Base-by-base conservation (phyloP, 2,329 filamentous ascomycete species). In the Sarocladium oryzae region DNA sequence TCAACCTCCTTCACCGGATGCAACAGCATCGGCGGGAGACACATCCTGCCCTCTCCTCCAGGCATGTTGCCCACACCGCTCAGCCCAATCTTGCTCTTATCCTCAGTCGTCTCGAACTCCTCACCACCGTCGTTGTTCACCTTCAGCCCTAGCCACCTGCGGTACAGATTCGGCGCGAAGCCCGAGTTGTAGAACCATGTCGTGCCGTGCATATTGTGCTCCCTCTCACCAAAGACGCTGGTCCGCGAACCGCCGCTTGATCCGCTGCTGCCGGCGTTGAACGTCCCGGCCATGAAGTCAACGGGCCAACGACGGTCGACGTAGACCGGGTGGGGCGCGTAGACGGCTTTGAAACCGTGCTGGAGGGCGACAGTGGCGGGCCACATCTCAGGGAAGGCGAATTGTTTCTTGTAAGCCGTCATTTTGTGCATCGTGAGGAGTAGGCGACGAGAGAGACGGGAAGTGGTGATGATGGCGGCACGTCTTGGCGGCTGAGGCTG, bases 331-430 rank as follows among this genome's bases (percentile, higher is more conserved):
- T 97, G 92, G 1, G 92, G 92, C 2, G 85, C 89, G 57, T 86
- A 95, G 13, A 96, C 90, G 33, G 89, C 90, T 72, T 96, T 97
- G 70, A 88, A 84, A 10, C 92, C 92, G 65, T 96, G 91, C 54
- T 96, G 91, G 9, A 97, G 77, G 1, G 91, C 88, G 1, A 88
- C 84, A 0, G 88, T 93, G 1, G 86, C 85, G 0, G 91, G 89
- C 89, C 89, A 96, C 91, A 96, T 96, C 68, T 97, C 92, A 0
- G 90, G 88, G 65, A 95, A 95, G 73, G 93, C 95, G 56, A 88
- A 88, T 67, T 95, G 88, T 60, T 90, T 91, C 63, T 86, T 85
- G 60, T 88, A 79, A 26, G 84, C 82, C 3, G 91, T 96, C 72
- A 96, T 90, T 51, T 83, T 80, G 72, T 97, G 92, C 92, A 97